A percentile compares a stretch with the other conserved stretches of the same genome.
phyloP scores from a whole-genome alignment of 306 rosid species.

The Dryas octopetala region DNA sequence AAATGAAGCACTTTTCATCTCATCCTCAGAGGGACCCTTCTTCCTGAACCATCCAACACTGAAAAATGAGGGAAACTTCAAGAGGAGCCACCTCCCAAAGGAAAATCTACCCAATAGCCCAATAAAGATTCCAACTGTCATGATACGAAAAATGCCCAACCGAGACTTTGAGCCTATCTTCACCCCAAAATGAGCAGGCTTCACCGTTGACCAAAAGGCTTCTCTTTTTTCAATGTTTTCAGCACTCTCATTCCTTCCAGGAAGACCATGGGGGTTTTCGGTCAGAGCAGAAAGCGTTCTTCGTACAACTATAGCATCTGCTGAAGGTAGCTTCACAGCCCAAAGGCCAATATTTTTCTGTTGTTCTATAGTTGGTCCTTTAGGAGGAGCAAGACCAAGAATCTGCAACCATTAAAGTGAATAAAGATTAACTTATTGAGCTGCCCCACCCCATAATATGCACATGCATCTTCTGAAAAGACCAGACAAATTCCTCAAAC shows the following conservation, averaged over 20 bases:
- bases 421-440: not conserved
- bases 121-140: constrained; percentile 44
- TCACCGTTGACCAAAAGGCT: constrained; percentile 68
- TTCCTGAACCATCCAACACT: constrained; percentile 70
- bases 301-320: constrained; percentile 71
- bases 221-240: constrained; percentile 50
- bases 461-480: not conserved
- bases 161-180: constrained; percentile 63
- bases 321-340: constrained; percentile 77
- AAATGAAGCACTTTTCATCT: constrained; percentile 68
- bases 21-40: constrained; percentile 79
- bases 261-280: constrained; percentile 67
- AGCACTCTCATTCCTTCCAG: constrained; percentile 56
- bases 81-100: constrained; percentile 77
- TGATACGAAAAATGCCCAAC: constrained; percentile 42
- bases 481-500: not conserved
- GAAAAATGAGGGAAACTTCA: constrained; percentile 65
- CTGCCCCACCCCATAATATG: not conserved
- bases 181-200: constrained; percentile 79
- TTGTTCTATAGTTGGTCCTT: constrained; percentile 57
- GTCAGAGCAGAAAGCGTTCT: constrained; percentile 62
- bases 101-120: constrained; percentile 55
- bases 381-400: constrained; percentile 67
- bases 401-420: constrained; percentile 47
- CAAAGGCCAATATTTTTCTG: constrained; percentile 66